Evolutionary conservation across 2,329 filamentous ascomycete genomes (phyloP).

Genomic region (Phialophora chinensis): DNA sequence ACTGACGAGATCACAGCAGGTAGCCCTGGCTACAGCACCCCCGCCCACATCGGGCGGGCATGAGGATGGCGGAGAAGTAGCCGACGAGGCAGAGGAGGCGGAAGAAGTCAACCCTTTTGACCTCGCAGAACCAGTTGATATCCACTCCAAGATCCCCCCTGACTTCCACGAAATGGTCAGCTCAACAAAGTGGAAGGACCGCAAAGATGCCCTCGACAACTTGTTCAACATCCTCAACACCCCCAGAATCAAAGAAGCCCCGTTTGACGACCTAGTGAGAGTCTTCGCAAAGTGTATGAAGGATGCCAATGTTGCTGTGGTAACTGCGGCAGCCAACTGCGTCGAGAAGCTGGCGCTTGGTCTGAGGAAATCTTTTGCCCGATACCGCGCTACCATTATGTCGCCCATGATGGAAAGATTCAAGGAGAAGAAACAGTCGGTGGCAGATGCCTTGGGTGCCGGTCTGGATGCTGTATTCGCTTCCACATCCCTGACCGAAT

Average conservation of each 20-base stretch:
- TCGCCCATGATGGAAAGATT: conserved; percentile 90
- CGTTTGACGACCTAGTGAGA: conserved; percentile 82
- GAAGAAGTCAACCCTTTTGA: conserved; percentile 81
- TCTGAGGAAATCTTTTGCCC: conserved; percentile 75
- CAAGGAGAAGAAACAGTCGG: conserved; percentile 93
- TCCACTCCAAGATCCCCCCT: conserved; percentile 78
- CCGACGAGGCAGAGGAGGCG: conserved; percentile 64
- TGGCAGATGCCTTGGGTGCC: conserved; percentile 84
- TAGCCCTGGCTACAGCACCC: conserved; percentile 73
- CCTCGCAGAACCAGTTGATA: conserved; percentile 82
- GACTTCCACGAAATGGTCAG: conserved; percentile 82
- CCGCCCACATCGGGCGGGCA: conserved; percentile 64
- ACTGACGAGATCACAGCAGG: conserved; percentile 86
- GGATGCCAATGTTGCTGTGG: conserved; percentile 94
- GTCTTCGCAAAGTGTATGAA: conserved; percentile 97
- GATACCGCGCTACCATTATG: conserved; percentile 81
- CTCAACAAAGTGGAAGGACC: conserved; percentile 97
- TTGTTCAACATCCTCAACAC: conserved; percentile 78
- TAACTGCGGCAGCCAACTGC: conserved; percentile 90
- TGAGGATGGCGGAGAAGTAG: conserved; percentile 61
- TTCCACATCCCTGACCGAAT: conserved; percentile 76
- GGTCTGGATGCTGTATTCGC: conserved; percentile 76
- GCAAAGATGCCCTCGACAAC: conserved; percentile 90
- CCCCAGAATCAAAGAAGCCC: conserved; percentile 87
- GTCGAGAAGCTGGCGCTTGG: conserved; percentile 89